phyloP scores from a whole-genome alignment of 306 rosid genomes.

The Coriaria nepalensis region DNA sequence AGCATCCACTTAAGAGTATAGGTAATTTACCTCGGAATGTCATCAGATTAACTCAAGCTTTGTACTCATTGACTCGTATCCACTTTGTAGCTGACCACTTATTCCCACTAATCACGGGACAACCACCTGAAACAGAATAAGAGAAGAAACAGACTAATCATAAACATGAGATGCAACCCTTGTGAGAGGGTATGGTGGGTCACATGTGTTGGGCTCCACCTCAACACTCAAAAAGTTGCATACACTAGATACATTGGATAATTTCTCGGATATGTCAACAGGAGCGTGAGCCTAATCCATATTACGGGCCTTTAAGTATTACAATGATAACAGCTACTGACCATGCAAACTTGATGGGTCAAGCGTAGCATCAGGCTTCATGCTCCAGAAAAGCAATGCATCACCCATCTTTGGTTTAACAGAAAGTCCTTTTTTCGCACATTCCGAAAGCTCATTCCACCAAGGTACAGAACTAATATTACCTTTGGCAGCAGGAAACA shows the following conservation, averaged over 20 bases:
- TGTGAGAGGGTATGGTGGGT: too few relatives aligned
- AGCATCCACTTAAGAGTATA: background rate
- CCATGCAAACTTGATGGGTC: constrained; percentile 98
- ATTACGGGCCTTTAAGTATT: background rate
- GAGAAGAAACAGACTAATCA: constrained; percentile 2
- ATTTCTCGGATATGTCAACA: background rate
- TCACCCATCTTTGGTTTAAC: constrained; percentile 92
- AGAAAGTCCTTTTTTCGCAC: constrained; percentile 84
- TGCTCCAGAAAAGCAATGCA: constrained; percentile 98
- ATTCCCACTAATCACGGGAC: constrained; percentile 89
- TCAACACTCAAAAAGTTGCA: too few relatives aligned
- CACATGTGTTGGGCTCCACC: too few relatives aligned
- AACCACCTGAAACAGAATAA: constrained; percentile 64
- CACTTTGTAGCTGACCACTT: constrained; percentile 98
- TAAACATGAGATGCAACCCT: too few relatives aligned
- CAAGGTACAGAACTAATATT: constrained; percentile 82
- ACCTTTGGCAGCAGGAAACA: constrained; percentile 94
- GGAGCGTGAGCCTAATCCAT: background rate
- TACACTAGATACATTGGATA: too few relatives aligned
- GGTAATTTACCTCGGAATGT: background rate
- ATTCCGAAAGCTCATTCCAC: constrained; percentile 96
- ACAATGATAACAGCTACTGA: constrained; percentile 22
- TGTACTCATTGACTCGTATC: constrained; percentile 71
- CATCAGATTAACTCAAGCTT: constrained; percentile 26
- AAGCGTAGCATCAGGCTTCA: constrained; percentile 82